Percentiles rank a stretch among this genome's conserved stretches.
Evolutionary conservation across 2,329 filamentous ascomycete species (phyloP).

Genomic region (Chaetomium olivaceum): DNA sequence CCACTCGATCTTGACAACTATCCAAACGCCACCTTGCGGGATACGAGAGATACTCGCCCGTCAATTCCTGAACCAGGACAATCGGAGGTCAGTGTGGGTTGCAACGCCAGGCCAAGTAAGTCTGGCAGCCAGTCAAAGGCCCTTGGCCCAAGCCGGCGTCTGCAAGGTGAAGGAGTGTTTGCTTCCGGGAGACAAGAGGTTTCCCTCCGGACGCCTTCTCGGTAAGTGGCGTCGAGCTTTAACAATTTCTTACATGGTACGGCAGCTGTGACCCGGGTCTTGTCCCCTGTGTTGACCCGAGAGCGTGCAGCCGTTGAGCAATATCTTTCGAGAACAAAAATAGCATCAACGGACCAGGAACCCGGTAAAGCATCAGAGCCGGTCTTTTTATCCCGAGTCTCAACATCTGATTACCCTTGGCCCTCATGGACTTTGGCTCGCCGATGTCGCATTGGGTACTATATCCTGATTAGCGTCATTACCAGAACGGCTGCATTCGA

Average conservation of each 20-base stretch:
- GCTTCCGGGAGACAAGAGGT: background rate
- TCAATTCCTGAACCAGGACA: background rate
- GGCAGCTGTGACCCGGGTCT: background rate
- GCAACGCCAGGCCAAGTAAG: background rate
- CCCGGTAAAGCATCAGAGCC: background rate
- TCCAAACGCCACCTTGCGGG: background rate
- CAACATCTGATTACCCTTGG: background rate
- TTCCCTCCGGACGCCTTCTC: background rate
- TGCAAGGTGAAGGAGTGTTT: constrained; percentile 4
- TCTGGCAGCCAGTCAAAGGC: background rate
- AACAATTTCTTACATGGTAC: background rate
- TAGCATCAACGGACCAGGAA: constrained; percentile 11
- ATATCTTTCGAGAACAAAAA: constrained; percentile 8
- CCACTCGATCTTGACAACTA: background rate
- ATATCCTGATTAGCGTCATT: background rate
- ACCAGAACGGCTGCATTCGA: constrained; percentile 3
- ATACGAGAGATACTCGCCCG: background rate
- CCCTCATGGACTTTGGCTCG: background rate
- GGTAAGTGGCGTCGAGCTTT: background rate
- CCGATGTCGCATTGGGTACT: background rate
- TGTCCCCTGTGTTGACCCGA: background rate
- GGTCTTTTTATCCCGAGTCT: constrained; percentile 5
- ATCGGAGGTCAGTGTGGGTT: constrained; percentile 3
- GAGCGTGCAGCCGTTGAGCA: background rate
- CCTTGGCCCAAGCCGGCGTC: background rate